Conservation (phyloP, 2,329 filamentous ascomycete genomes). For the Tolypocladium album region DNA sequence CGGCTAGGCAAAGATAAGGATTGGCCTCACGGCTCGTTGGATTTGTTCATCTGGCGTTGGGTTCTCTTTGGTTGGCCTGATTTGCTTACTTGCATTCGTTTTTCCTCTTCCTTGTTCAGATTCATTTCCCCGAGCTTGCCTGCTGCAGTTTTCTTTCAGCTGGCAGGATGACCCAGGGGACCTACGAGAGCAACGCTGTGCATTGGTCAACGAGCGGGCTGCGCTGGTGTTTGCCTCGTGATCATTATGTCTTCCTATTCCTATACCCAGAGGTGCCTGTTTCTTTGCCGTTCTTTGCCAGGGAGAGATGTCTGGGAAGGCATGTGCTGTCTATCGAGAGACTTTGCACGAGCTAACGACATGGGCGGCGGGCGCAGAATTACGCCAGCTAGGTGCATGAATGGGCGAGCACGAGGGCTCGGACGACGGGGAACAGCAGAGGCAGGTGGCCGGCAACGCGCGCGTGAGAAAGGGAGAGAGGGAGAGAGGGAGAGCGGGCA, state of each 20-base stretch:
- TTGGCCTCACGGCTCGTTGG: slow-evolving; percentile 17
- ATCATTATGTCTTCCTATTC: neutral
- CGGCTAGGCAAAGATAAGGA: slow-evolving; percentile 16
- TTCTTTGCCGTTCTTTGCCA: neutral
- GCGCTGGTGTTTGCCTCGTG: neutral
- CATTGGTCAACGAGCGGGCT: neutral
- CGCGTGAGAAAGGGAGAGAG: neutral
- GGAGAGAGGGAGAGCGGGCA: neutral
- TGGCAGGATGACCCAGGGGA: neutral
- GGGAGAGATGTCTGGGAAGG: neutral
- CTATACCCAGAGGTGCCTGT: slow-evolving; percentile 1
- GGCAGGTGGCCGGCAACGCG: neutral
- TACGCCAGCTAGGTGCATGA: neutral
- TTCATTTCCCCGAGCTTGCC: neutral
- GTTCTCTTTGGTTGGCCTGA: neutral
- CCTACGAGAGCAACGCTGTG: neutral
- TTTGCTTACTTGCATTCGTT: neutral
- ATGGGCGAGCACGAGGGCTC: neutral
- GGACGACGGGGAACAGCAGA: neutral
- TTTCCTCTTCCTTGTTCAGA: neutral
- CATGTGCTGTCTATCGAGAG: neutral
- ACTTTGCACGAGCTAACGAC: neutral
- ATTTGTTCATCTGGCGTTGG: slow-evolving; percentile 3
- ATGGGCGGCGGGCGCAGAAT: neutral
- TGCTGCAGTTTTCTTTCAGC: neutral